Base-by-base conservation (phyloP, 345 rosid species). In the Citrus inodora region DNA sequence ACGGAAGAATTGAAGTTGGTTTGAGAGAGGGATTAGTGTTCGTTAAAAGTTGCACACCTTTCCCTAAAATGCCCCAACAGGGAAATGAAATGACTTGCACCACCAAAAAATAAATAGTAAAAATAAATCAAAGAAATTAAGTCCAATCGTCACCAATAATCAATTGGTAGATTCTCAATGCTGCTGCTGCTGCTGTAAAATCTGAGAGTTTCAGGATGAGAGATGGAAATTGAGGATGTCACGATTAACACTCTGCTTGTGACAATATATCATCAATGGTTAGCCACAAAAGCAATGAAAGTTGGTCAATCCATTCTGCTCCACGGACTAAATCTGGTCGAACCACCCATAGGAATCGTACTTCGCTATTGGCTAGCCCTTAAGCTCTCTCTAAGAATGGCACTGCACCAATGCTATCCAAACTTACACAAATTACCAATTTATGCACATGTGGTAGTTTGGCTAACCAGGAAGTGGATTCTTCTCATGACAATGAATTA, bases 391-490 rank as follows among this genome's bases (percentile, higher is more conserved):
- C 81, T 17, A 58, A 28, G 5, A 82, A 56, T 17, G 42, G 3
- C 10, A 38, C 10, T 38, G 81, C 27, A 19, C 84, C 86, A 22
- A 84, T n/a, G 63, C 89, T 88, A 25, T 89, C 91, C 74, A 85
- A 80, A 80, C 87, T 85, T 33, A 83, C 91, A n/a, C 82, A 86
- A 17, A 86, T 38, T 37, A 86, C 91, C 9, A 87, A 84, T 40
- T 70, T 76, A 1, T 65, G 75, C 1, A 67, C 79, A 51, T 16
- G 21, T 51, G 56, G 22, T 28, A 80, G 37, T 5, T 82, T 80
- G 75, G 83, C 72, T 24, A 82, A 84, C 87, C 91, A 83, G 55
- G 83, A 65, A 61, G 82, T 69, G 40, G 79, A 83, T 40, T 48
- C 53, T 71, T 85, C 88, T 58, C 80, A 71, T 63, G 75, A 22